Evolutionary conservation across 2,329 filamentous ascomycete species (phyloP), one percentile per base, ranked within the genome.

Genomic region (Aspergillus udagawae): DNA sequence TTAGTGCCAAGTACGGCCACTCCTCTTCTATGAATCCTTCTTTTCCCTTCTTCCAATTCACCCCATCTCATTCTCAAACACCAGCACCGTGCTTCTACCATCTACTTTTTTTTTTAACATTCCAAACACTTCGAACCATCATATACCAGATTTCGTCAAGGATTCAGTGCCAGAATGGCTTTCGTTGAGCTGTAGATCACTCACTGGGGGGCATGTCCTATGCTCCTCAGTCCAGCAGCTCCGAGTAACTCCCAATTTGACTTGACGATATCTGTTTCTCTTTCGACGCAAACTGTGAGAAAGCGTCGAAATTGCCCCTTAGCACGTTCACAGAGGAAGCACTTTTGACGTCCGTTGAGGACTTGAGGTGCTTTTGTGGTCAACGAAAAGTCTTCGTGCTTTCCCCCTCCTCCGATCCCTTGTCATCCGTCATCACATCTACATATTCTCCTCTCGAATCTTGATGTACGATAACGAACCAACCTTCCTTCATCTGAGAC

Each of bases 151-250:
- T 86, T 88, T 87, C 82, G 86, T 89, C 87, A 86, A 89, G 81
- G 82, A 80, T 77, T 87, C 58, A 60, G 86, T 84, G 85, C 85
- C 84, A 85, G 61, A 82, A 79, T 79, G 86, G 86, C 87, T 82
- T 81, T 89, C 87, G 87, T 86, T 90, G 88, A 88, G 89, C 90
- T 93, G 88, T 95, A 92, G 92, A 91, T 84, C 79, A 84, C 86
- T 77, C 86, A 87, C 89, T 92, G 86, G 87, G 87, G 86, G 85
- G 81, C 80, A 76, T 77, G 76, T 73, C 73, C 77, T 78, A 70
- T 82, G 84, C 85, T 84, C 83, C 84, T 86, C 85, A 92, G 90
- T 91, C 88, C 88, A 86, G 86, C 88, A 91, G 89, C 87, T 88
- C 87, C 86, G 88, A 91, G 82, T 83, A 85, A 82, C 78, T 78